Evolutionary conservation across 306 rosid species (phyloP), one percentile per base, ranked within the genome.

Genomic region (Citrullus mucosospermus): DNA sequence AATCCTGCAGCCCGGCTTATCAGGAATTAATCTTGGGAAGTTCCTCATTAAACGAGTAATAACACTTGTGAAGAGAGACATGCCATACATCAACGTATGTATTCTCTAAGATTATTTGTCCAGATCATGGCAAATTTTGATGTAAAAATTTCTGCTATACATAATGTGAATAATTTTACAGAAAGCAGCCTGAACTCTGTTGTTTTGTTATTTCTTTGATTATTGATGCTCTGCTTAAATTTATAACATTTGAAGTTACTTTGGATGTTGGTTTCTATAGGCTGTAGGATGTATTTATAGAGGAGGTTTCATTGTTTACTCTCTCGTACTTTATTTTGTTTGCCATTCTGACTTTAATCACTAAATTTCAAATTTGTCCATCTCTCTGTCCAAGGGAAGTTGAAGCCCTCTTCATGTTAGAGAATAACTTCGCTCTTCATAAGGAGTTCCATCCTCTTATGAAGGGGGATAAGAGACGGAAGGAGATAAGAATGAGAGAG

Each of bases 1-100:
- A 74, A 70, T 78, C 85, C 74, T 83, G 86, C 91, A 94, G 98
- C 94, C 96, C 75, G 98, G 98, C 84, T 86, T 94, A 85, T 78
- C 94, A 30, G 98, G 98, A 87, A 94, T 94, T 85, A 94, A 92
- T 85, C 87, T 94, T 60, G 97, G 98, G 63, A 89, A 92, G 86
- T 94, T 94, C 83, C 93, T 94, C 39, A 94, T 94, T 62, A 94
- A 94, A 81, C 97, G 97, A 25, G 98, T 94, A 44, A 86, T 94
- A 71, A 90, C 82, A 59, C 87, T 90, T 84, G 97, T 94, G 85
- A 92, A 89, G 88, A 87, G 92, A 86, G 98, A 94, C 79, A 94
- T 92, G 98, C 85, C 87, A 11, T 92, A 86, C 85, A 89, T 94
- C 80, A 88, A 87, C 73, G 98, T 94, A 86, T 86, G 98, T 86